Percentiles rank a stretch among this genome's conserved stretches.
phyloP scores from a whole-genome alignment of 176 grass and related monocot species.

The Triticum timopheevii region DNA sequence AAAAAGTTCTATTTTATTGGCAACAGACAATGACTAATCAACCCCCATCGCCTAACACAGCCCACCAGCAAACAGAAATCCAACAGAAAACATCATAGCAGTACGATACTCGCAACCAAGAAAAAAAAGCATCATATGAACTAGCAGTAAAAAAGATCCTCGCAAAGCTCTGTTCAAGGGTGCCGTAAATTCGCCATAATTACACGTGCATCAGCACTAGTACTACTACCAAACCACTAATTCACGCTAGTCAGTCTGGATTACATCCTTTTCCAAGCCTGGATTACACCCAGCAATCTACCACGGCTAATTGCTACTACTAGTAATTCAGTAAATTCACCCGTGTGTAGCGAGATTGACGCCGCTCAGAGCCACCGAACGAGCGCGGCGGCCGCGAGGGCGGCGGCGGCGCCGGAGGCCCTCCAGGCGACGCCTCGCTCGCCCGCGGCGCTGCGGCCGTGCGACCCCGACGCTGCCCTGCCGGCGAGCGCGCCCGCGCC shows the following conservation, averaged over 20 bases:
- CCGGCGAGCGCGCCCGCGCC: neutral
- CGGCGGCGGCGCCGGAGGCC: neutral
- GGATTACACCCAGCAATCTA: slow-evolving; percentile 1
- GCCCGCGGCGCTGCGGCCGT: neutral
- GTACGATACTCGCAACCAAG: no score
- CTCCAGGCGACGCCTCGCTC: neutral
- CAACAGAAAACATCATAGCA: no score
- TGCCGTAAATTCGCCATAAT: neutral
- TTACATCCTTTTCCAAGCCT: neutral
- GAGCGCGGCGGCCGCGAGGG: neutral
- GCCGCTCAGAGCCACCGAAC: slow-evolving; percentile 15
- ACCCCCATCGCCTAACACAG: neutral
- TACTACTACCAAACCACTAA: neutral
- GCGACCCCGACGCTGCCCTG: neutral
- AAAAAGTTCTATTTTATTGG: no score
- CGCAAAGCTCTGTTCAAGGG: neutral
- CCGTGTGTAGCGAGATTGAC: neutral
- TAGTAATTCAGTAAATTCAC: neutral
- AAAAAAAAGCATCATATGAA: neutral
- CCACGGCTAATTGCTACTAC: neutral
- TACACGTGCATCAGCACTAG: neutral
- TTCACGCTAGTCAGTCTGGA: neutral
- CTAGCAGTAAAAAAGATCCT: neutral
- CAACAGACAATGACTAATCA: neutral
- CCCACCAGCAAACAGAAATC: no score